These are phyloP conservation scores for Suillus weaverae DNA, from an alignment of 768 basidiomycete genomes.

Conservation along the genomic window DNA sequence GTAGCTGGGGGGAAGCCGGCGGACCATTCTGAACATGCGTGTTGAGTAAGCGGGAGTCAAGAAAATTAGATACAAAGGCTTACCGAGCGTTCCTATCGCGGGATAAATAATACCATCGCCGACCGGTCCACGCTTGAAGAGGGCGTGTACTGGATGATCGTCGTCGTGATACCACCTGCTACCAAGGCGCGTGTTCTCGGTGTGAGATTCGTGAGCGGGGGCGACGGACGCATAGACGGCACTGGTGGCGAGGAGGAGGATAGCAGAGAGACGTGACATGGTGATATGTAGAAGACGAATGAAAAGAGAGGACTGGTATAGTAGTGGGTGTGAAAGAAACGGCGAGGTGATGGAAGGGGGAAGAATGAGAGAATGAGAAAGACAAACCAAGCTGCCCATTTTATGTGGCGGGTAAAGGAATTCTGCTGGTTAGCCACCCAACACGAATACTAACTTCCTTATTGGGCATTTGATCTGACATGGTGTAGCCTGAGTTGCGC, in stretches of 20 bases:
- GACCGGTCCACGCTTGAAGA: conserved; percentile 57
- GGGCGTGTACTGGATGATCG: conserved; percentile 56
- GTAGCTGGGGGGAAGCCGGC: conserved; percentile 55
- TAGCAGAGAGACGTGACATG: conserved; percentile 28
- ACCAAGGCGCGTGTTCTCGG: conserved; percentile 24
- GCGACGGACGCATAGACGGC: conserved; percentile 21
- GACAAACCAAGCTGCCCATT: conserved; percentile 15
- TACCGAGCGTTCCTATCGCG: conserved; percentile 61
- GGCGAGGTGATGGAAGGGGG: conserved; percentile 45
- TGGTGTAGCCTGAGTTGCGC: neutral
- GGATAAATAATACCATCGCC: conserved; percentile 52
- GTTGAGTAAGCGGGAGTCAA: conserved; percentile 5
- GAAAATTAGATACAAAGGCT: conserved; percentile 14
- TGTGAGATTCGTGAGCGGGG: conserved; percentile 20
- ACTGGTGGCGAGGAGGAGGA: conserved; percentile 27
- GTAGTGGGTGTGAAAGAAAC: conserved; percentile 14
- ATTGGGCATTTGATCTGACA: conserved; percentile 1
- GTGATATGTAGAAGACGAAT: conserved; percentile 3
- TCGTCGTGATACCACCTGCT: conserved; percentile 60
- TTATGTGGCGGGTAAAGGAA: conserved; percentile 24
- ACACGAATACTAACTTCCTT: conserved; percentile 18
- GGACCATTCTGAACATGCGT: conserved; percentile 51
- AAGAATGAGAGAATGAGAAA: conserved; percentile 16
- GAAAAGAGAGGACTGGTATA: conserved; percentile 6
- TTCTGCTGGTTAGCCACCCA: conserved; percentile 28